Base-by-base conservation (phyloP, 192 early-diverging fungal genomes). In the Lunasporangiospora selenospora region DNA sequence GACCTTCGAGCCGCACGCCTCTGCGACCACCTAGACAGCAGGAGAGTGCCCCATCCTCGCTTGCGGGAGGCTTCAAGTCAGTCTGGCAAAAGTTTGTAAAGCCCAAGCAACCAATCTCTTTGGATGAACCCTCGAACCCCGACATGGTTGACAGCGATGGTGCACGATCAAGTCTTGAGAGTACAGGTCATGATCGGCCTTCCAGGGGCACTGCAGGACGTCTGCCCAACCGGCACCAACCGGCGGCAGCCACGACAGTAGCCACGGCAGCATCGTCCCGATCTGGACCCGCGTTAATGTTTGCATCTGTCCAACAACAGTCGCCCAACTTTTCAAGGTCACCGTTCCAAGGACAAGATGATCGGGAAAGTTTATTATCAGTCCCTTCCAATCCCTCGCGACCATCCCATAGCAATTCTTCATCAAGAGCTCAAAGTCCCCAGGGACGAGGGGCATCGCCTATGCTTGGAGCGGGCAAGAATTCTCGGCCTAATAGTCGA, bases 281-380 rank as follows among this genome's bases (percentile, higher is more conserved):
- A 23, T 40, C 59, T 29, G 69, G 69, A n/a, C 69, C 69, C 12
- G 69, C 69, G 29, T 36, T 73, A 29, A 73, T 73, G 69, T 73
- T 73, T 62, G 67, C 67, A 10, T 73, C 69, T 23, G 53, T 62
- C 7, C 64, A 67, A 36, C 64, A 59, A 34, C 69, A 60, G 27
- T 58, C 65, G 0, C 49, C 45, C 18, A n/a, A 33, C 34, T 65
- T 52, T 30, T 26, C 38, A 5, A 29, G 56, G 4, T 49, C 65
- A 19, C 31, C 43, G 29, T 39, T 42, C 15, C 42, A 42, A 2
- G 69, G 54, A 6, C 18, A 50, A 16, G 34, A 38, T 6, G 50
- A 58, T 12, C 60, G 61, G 29, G 69, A 63, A 2, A 31, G 47
- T 23, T 19, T 73, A 23, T 43, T 73, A 2, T 58, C 69, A 6